A percentile compares a stretch with the other conserved stretches of the same genome.
phyloP scores from a whole-genome alignment of 805 yeast genomes.

The Candida chauliodis region DNA sequence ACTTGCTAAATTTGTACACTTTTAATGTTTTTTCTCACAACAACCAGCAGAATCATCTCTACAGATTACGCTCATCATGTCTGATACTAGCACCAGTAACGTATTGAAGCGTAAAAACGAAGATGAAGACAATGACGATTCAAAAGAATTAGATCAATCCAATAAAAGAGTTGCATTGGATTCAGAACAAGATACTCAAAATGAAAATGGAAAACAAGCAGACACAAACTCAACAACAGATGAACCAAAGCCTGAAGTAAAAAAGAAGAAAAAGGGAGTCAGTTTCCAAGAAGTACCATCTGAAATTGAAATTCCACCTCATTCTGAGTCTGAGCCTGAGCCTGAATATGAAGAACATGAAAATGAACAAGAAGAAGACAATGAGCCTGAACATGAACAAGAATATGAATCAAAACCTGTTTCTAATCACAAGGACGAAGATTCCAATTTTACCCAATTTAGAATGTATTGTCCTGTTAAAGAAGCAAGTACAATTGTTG shows the following conservation, averaged over 20 bases:
- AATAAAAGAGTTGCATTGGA: constrained; percentile 71
- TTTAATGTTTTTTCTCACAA: not conserved
- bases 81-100: constrained; percentile 6
- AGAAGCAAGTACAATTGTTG: constrained; percentile 74
- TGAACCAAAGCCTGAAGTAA: constrained; percentile 8
- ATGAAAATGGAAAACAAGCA: constrained; percentile 40
- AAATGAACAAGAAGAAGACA: not conserved
- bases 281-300: not conserved
- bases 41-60: not conserved
- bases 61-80: too few relatives aligned
- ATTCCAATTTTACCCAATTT: constrained; percentile 61
- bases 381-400: constrained; percentile 2
- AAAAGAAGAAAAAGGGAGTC: constrained; percentile 6
- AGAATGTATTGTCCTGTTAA: constrained; percentile 73
- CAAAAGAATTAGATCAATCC: constrained; percentile 25
- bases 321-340: constrained; percentile 4
- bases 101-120: constrained; percentile 68
- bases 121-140: constrained; percentile 18
- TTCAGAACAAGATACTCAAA: constrained; percentile 48
- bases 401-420: constrained; percentile 27
- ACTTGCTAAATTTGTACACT: not conserved
- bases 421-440: constrained; percentile 42
- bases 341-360: constrained; percentile 5
- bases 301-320: not conserved
- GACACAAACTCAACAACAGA: constrained; percentile 39